Base-by-base conservation (phyloP, 1,284 basidiomycete species). In the Acaromyces ingoldii region DNA sequence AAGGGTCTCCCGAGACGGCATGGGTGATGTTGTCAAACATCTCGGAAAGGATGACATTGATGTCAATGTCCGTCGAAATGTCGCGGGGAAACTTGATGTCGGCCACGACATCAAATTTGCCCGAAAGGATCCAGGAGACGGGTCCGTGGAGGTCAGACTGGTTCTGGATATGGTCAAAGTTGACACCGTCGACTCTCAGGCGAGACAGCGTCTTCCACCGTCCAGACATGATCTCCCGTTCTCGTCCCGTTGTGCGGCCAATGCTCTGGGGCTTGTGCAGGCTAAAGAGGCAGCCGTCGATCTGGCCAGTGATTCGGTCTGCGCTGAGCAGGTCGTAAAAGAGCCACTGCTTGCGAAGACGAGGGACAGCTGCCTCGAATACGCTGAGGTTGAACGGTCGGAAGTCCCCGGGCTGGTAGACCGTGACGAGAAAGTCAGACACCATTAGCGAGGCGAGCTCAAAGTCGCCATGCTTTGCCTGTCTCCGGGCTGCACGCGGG, bases 241-340 rank as follows among this genome's bases (percentile, higher is more conserved):
- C 84, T 41, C 86, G 77, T 59, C 92, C 85, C 41, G 84, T 89
- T 4, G 89, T 92, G 58, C 89, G 81, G 4, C 91, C 89, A 45
- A 98, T 90, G 74, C 89, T 93, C 77, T 99, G 93, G 6, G 93
- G 93, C 74, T 87, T 89, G 76, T 98, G 93, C 59, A 99, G 76
- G 70, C 91, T 96, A 79, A 97, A 96, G 13, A 99, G 75, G 70
- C 95, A 99, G 67, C 96, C 96, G 74, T 99, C 93, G 62, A 93
- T 89, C 74, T 99, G 95, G 0, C 93, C 93, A 3, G 95, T 93
- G 51, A 97, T 89, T 53, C 87, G 88, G 65, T 97, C 91, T 0
- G 93, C 93, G 40, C 83, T 84, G 31, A 78, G 68, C 3, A 78
- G 55, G 75, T 96, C 92, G 74, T 92, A 93, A 76, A 96, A 96